Evolutionary conservation across 116 monocot species (phyloP).

Genomic region (Dioscorea cayenensis): DNA sequence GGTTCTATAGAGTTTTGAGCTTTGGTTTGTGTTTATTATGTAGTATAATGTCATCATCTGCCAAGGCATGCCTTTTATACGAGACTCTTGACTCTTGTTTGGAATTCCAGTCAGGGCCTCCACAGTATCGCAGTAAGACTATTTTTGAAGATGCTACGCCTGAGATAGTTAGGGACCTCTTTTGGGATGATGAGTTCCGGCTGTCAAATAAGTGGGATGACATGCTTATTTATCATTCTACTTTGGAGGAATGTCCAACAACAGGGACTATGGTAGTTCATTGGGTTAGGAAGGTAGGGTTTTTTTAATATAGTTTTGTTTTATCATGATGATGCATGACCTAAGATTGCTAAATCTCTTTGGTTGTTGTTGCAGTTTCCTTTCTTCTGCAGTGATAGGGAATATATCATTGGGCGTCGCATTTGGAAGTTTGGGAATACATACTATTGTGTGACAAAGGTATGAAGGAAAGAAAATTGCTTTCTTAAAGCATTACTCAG

Average conservation of each 20-base stretch:
- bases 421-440: conserved; percentile 70
- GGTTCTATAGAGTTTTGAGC: too few relatives aligned
- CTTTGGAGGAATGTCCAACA: conserved; percentile 52
- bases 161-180: conserved; percentile 80
- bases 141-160: conserved; percentile 77
- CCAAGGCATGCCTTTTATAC: too few relatives aligned
- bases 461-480: conserved; percentile 10
- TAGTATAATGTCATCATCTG: too few relatives aligned
- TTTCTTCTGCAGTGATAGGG: conserved; percentile 94
- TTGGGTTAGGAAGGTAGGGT: conserved; percentile 84
- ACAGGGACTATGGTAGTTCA: conserved; percentile 86
- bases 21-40: too few relatives aligned
- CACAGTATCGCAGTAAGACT: conserved; percentile 81
- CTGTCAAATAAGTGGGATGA: conserved; percentile 83
- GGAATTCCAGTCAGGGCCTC: conserved; percentile 52
- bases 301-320: neutral
- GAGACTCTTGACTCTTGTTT: neutral
- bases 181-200: conserved; percentile 94
- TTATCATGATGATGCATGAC: neutral
- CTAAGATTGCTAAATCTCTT: conserved; percentile 13
- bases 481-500: too few relatives aligned
- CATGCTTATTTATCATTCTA: conserved; percentile 79
- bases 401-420: conserved; percentile 86
- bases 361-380: conserved; percentile 58
- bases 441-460: conserved; percentile 97